These are phyloP conservation scores for Cajanus cajan DNA, from an alignment of 306 rosid genomes.

Conservation along the genomic window DNA sequence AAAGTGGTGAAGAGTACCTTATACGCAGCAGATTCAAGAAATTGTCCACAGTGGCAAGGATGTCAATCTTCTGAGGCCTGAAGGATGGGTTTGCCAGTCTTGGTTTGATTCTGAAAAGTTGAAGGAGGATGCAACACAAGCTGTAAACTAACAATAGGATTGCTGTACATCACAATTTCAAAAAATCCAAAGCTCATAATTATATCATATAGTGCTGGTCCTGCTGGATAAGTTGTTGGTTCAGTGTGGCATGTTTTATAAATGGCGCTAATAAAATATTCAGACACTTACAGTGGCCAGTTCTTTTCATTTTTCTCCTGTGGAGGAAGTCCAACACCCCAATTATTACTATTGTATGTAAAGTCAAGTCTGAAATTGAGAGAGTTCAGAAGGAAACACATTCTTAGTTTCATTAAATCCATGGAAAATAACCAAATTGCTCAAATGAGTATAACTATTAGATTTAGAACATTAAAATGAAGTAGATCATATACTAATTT, in stretches of 20 bases:
- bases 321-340: conserved; percentile 98
- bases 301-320: conserved; percentile 71
- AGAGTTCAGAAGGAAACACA: conserved; percentile 20
- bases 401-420: conserved; percentile 12
- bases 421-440: conserved; percentile 3
- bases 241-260: neutral
- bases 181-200: neutral
- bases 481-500: conserved; percentile 9
- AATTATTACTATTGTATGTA: conserved; percentile 72
- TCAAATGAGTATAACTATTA: neutral
- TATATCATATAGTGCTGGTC: neutral
- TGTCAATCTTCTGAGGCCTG: conserved; percentile 65
- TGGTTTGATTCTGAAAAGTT: conserved; percentile 71
- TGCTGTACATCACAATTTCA: conserved; percentile 9
- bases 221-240: neutral
- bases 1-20: conserved; percentile 94
- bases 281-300: conserved; percentile 81
- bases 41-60: conserved; percentile 61
- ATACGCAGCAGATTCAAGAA: conserved; percentile 65
- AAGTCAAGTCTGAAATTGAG: conserved; percentile 75
- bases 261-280: conserved; percentile 1
- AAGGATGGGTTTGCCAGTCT: conserved; percentile 86
- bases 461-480: neutral
- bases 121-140: conserved; percentile 11
- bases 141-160: conserved; percentile 18